Percentiles rank a stretch among this genome's conserved stretches.
Evolutionary conservation across 305 asterid genomes (phyloP).

Genomic region (Rubia peregrina): DNA sequence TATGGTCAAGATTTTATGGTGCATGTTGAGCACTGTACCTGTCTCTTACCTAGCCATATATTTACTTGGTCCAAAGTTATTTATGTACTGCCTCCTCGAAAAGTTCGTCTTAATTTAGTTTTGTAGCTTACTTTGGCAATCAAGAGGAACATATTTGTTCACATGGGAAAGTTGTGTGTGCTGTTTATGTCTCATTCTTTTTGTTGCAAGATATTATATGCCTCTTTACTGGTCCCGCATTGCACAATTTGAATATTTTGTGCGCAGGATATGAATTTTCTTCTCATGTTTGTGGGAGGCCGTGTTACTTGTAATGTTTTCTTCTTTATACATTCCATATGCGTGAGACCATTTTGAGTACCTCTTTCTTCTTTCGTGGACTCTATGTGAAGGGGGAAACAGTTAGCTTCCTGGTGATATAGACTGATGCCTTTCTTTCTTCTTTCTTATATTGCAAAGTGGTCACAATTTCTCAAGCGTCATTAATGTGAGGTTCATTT

Average conservation of each 20-base stretch:
- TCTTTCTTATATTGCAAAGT: not conserved
- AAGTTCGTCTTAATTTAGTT: not conserved
- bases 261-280: too few species aligned
- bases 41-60: not conserved
- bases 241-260: not conserved
- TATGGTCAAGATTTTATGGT: not conserved
- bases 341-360: not conserved
- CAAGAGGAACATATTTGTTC: not conserved
- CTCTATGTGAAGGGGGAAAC: not conserved
- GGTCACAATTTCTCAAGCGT: not conserved
- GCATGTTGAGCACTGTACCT: not conserved
- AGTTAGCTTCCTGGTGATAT: not conserved
- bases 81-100: not conserved
- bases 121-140: not conserved
- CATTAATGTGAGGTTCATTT: slow-evolving; percentile 18
- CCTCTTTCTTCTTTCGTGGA: too few species aligned
- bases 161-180: not conserved
- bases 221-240: not conserved
- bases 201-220: not conserved
- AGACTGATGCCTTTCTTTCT: not conserved
- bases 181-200: not conserved
- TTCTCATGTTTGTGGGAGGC: not conserved
- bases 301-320: too few species aligned
- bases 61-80: not conserved
- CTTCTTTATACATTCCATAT: not conserved